Evolutionary conservation across 2,329 filamentous ascomycete species (phyloP).

Genomic region (Claviceps pusilla): DNA sequence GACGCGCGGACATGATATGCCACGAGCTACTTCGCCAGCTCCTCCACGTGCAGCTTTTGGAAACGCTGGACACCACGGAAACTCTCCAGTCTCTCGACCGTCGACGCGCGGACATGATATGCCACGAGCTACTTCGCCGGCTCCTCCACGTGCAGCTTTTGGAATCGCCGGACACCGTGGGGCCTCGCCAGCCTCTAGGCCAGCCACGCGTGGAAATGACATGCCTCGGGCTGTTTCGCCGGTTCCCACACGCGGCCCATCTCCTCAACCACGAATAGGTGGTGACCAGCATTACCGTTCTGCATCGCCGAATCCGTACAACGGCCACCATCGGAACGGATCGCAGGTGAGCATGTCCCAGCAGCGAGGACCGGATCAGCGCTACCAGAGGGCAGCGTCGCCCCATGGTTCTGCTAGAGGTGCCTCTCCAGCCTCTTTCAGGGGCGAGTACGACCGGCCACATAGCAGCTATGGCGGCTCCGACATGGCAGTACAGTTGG

Average conservation of each 20-base stretch:
- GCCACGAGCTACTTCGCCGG: neutral
- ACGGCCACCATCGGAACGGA: constrained; percentile 21
- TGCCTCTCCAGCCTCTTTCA: constrained; percentile 33
- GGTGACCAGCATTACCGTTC: constrained; percentile 33
- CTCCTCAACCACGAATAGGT: constrained; percentile 44
- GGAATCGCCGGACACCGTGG: constrained; percentile 10
- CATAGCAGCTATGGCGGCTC: constrained; percentile 33
- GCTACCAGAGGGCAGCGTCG: constrained; percentile 37
- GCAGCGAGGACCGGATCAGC: constrained; percentile 32
- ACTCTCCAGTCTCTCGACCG: neutral
- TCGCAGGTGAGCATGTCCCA: constrained; percentile 26
- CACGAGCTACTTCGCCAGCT: constrained; percentile 51
- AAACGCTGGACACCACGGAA: neutral
- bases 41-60: constrained; percentile 34
- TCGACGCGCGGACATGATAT: neutral
- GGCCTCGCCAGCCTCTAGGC: constrained; percentile 33
- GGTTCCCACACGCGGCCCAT: constrained; percentile 46
- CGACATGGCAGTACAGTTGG: constrained; percentile 57
- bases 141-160: neutral
- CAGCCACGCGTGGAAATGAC: constrained; percentile 43
- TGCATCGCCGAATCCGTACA: constrained; percentile 51
- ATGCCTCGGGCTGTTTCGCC: constrained; percentile 51
- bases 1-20: constrained; percentile 44
- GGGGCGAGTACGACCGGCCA: constrained; percentile 31
- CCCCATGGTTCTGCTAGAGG: constrained; percentile 31